Conservation (phyloP, 352 stramenopile species). For the Pythium guiyangense region DNA sequence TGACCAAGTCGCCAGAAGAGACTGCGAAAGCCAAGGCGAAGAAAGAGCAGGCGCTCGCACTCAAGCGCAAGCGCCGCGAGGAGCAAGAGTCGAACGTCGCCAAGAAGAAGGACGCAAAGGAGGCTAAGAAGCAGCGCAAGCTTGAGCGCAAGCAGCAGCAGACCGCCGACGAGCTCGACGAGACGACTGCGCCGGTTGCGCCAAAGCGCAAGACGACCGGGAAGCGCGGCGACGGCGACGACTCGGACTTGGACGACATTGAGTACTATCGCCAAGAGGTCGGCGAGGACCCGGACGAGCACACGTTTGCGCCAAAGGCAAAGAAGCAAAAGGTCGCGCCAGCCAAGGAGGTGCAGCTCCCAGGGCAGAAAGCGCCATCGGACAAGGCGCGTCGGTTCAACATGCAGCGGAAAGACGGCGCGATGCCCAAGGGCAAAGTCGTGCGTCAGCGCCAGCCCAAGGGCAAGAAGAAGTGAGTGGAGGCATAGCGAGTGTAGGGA, state of each 20-base stretch:
- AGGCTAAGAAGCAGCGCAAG: slow-evolving; percentile 76
- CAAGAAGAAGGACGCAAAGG: slow-evolving; percentile 81
- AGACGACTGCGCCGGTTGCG: slow-evolving; percentile 25
- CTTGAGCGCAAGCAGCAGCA: slow-evolving; percentile 55
- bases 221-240: slow-evolving; percentile 22
- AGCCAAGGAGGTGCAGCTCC: slow-evolving; percentile 34
- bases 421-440: slow-evolving; percentile 45
- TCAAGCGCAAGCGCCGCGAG: slow-evolving; percentile 84
- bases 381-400: slow-evolving; percentile 63
- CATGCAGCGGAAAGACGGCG: slow-evolving; percentile 20
- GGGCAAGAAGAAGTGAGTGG: slow-evolving; percentile 24
- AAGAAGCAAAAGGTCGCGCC: slow-evolving; percentile 45
- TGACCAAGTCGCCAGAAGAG: slow-evolving; percentile 84
- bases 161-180: slow-evolving; percentile 34
- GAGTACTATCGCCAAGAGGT: slow-evolving; percentile 85
- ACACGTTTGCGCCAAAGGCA: slow-evolving; percentile 67
- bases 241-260: slow-evolving; percentile 67
- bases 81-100: slow-evolving; percentile 88
- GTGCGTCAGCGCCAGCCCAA: slow-evolving; percentile 54
- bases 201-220: slow-evolving; percentile 14
- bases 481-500: too few species aligned
- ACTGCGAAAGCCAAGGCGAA: slow-evolving; percentile 77
- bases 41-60: slow-evolving; percentile 51
- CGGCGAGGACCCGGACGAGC: slow-evolving; percentile 70
- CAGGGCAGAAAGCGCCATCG: slow-evolving; percentile 51